A percentile compares a stretch with the other conserved stretches of the same genome.
Conservation (phyloP, 2,329 filamentous ascomycete species). For the Colletotrichum eremochloae region DNA sequence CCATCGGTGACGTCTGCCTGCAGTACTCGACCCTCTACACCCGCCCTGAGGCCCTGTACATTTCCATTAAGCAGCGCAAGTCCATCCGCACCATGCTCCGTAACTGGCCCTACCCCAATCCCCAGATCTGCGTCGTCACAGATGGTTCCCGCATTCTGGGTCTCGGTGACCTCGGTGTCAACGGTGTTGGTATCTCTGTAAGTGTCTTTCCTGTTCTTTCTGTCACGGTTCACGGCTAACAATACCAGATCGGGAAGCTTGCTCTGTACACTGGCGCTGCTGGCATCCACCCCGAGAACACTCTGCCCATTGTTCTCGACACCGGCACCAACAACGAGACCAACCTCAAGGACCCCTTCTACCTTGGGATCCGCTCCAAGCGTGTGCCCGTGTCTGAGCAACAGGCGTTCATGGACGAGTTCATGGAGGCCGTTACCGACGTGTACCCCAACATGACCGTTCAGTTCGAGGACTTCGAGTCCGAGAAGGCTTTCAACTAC, state of each 20-base stretch:
- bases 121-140: constrained; percentile 96
- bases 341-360: constrained; percentile 79
- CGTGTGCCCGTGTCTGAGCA: constrained; percentile 84
- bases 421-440: constrained; percentile 92
- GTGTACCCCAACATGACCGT: constrained; percentile 77
- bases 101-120: constrained; percentile 92
- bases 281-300: constrained; percentile 92
- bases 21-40: constrained; percentile 97
- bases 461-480: constrained; percentile 98
- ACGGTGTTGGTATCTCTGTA: constrained; percentile 96
- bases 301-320: constrained; percentile 77
- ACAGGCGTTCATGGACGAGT: constrained; percentile 94
- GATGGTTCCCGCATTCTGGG: constrained; percentile 94
- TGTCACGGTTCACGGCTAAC: constrained; percentile 42
- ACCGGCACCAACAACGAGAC: constrained; percentile 75
- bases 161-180: constrained; percentile 94
- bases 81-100: constrained; percentile 88
- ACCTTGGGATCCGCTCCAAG: constrained; percentile 88
- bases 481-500: constrained; percentile 89
- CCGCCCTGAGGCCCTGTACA: constrained; percentile 93
- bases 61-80: constrained; percentile 94
- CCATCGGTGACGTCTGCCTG: constrained; percentile 95
- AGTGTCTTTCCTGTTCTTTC: constrained; percentile 50
- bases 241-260: constrained; percentile 83
- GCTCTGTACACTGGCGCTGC: constrained; percentile 95